Evolutionary conservation across 2,329 filamentous ascomycete genomes (phyloP).

Genomic region (Esteya vermicola): DNA sequence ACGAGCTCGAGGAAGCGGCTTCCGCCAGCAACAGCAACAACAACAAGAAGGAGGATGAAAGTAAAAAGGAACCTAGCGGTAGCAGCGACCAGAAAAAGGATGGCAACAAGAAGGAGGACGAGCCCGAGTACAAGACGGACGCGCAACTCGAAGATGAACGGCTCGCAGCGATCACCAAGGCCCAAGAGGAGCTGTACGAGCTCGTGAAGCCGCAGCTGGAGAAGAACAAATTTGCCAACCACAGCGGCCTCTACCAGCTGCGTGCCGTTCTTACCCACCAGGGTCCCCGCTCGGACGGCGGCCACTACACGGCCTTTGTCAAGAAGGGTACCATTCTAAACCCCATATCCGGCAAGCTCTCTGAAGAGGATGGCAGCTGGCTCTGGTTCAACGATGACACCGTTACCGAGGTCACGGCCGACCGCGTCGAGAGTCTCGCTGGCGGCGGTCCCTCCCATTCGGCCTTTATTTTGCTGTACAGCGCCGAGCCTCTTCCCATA

Average conservation of each 20-base stretch:
- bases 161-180: constrained; percentile 55
- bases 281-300: constrained; percentile 89
- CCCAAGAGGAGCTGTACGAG: constrained; percentile 77
- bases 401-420: constrained; percentile 78
- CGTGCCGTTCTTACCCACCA: constrained; percentile 92
- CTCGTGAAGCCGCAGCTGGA: constrained; percentile 63
- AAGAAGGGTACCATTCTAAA: constrained; percentile 74
- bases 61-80: constrained; percentile 23
- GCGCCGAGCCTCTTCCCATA: constrained; percentile 53
- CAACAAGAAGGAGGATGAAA: constrained; percentile 16
- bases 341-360: constrained; percentile 59
- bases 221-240: constrained; percentile 72
- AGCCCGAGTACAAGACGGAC: constrained; percentile 75
- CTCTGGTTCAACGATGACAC: constrained; percentile 99
- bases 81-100: constrained; percentile 22
- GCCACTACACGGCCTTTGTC: constrained; percentile 95
- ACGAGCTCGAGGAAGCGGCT: too few species aligned
- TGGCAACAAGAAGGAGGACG: constrained; percentile 25
- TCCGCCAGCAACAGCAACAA: constrained; percentile 1
- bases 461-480: constrained; percentile 67
- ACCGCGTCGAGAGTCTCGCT: constrained; percentile 80
- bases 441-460: constrained; percentile 84
- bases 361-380: constrained; percentile 85
- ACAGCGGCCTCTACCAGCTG: constrained; percentile 89
- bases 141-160: constrained; percentile 83